Conservation (phyloP, 768 basidiomycete species). For the Coprinopsis marcescibilis region DNA sequence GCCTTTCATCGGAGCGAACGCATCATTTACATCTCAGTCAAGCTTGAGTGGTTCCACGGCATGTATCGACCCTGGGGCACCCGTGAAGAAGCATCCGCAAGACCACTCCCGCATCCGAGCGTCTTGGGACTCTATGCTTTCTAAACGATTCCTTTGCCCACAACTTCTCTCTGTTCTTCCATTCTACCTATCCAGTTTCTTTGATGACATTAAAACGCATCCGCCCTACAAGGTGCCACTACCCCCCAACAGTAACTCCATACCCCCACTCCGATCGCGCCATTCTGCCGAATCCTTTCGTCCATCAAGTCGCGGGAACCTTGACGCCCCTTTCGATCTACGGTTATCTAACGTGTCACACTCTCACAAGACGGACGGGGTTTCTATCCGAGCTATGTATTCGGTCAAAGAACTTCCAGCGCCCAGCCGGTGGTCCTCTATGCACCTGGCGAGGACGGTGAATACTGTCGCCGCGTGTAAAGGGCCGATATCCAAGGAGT, state of each 20-base stretch:
- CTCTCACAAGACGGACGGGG: conserved; percentile 15
- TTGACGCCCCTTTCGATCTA: conserved; percentile 20
- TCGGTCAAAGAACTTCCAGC: conserved; percentile 6
- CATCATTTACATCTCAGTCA: not conserved
- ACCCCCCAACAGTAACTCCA: conserved; percentile 40
- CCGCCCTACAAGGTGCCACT: conserved; percentile 45
- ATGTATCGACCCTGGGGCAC: not conserved
- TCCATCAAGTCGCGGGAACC: conserved; percentile 7
- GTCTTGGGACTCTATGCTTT: conserved; percentile 67
- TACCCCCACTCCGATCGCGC: conserved; percentile 13
- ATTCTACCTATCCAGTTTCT: conserved; percentile 59
- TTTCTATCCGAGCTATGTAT: conserved; percentile 10
- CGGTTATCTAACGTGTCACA: conserved; percentile 13
- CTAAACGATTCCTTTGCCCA: conserved; percentile 47
- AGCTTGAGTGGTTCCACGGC: not conserved
- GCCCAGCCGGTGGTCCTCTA: conserved; percentile 35
- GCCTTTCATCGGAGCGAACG: not conserved
- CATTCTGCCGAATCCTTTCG: conserved; percentile 25
- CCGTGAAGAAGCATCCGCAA: conserved; percentile 34
- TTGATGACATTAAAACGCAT: conserved; percentile 46
- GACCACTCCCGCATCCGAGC: conserved; percentile 57
- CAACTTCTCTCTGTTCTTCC: conserved; percentile 56
- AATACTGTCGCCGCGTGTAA: conserved; percentile 57
- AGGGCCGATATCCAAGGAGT: conserved; percentile 64
- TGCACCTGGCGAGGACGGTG: conserved; percentile 62